A percentile compares a stretch with the other conserved stretches of the same genome.
Evolutionary conservation across 352 stramenopile species (phyloP).

Genomic region (Phytophthora pluvialis): DNA sequence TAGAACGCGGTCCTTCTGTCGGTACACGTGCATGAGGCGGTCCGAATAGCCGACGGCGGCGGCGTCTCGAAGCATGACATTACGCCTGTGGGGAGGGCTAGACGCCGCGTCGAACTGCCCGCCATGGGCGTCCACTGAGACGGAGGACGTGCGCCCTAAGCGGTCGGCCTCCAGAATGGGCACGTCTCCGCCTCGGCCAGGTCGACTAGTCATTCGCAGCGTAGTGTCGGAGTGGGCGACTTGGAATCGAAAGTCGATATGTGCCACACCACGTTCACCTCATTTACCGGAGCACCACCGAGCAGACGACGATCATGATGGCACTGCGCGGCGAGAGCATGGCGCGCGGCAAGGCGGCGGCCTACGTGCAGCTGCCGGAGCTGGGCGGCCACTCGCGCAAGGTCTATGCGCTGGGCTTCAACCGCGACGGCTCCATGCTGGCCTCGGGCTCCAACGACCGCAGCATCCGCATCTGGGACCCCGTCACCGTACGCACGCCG

Average conservation of each 20-base stretch:
- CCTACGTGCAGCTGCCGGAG: conserved; percentile 69
- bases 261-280: conserved; percentile 16
- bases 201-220: conserved; percentile 22
- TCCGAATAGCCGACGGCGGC: conserved; percentile 32
- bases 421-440: conserved; percentile 68
- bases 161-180: conserved; percentile 38
- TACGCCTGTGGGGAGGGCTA: conserved; percentile 25
- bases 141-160: conserved; percentile 30
- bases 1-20: conserved; percentile 49
- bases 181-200: conserved; percentile 31
- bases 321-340: conserved; percentile 22
- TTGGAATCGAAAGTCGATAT: conserved; percentile 2
- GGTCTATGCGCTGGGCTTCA: conserved; percentile 86
- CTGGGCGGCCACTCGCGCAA: conserved; percentile 82
- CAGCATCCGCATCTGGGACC: conserved; percentile 82
- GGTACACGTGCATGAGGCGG: conserved; percentile 32
- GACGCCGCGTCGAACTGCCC: conserved; percentile 17
- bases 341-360: conserved; percentile 20
- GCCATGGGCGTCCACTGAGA: conserved; percentile 22
- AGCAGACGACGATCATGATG: conserved; percentile 12
- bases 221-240: conserved; percentile 18
- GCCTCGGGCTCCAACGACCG: conserved; percentile 84
- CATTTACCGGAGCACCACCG: conserved; percentile 1
- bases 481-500: conserved; percentile 45
- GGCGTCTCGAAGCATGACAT: conserved; percentile 30